These are phyloP conservation scores for Globisporangium perplexum DNA, from an alignment of 352 stramenopile species.

Conservation along the genomic window DNA sequence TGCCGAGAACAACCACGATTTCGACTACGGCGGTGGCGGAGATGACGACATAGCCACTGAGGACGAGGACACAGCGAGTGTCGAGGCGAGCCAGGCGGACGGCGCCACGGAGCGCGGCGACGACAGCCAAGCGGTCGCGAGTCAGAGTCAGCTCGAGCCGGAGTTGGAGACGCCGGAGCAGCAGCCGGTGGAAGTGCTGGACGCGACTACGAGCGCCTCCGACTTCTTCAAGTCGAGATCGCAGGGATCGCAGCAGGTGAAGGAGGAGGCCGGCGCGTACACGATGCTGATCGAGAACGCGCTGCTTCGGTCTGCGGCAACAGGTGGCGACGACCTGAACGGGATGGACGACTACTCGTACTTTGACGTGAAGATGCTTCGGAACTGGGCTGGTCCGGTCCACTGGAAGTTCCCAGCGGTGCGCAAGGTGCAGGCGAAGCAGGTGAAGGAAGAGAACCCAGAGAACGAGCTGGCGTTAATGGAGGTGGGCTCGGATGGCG, in stretches of 20 bases:
- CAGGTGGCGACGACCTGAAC: conserved; percentile 37
- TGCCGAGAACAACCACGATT: conserved; percentile 26
- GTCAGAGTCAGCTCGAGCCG: conserved; percentile 4
- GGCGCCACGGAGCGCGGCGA: conserved; percentile 24
- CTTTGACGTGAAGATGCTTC: conserved; percentile 78
- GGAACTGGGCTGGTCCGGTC: conserved; percentile 70
- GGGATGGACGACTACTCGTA: conserved; percentile 72
- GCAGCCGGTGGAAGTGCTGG: not conserved
- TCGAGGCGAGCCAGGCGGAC: conserved; percentile 18
- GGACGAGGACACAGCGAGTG: conserved; percentile 3
- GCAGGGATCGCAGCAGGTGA: conserved; percentile 18
- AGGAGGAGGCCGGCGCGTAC: conserved; percentile 47
- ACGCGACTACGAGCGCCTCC: conserved; percentile 28
- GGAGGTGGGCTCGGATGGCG: conserved; percentile 18
- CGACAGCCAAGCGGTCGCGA: conserved; percentile 3
- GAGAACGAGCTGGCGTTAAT: conserved; percentile 23
- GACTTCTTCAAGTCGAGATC: conserved; percentile 61
- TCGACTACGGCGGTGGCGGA: not conserved
- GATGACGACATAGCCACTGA: conserved; percentile 12
- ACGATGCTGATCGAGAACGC: conserved; percentile 74
- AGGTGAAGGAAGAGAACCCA: conserved; percentile 15
- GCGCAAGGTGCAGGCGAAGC: conserved; percentile 42
- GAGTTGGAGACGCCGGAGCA: conserved; percentile 5
- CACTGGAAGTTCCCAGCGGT: conserved; percentile 70
- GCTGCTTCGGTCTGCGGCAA: conserved; percentile 45